Evolutionary conservation across 1,284 basidiomycete species (phyloP), one percentile per base, ranked within the genome.

Genomic region (Ganoderma meredithae): DNA sequence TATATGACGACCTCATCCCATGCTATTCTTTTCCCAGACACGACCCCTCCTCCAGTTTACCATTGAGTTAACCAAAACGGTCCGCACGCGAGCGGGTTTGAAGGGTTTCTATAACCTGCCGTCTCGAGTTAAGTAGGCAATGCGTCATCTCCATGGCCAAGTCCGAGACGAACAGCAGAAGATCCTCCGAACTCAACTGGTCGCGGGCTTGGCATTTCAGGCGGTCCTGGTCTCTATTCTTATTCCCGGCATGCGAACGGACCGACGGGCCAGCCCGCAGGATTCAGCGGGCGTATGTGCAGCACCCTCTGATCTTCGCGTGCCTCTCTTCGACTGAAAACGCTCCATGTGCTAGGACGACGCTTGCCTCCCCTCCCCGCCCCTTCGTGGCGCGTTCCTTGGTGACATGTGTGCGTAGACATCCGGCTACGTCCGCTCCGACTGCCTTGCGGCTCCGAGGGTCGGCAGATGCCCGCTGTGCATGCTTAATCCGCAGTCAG

Each of bases 371-470:
- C n/a, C n/a, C n/a, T n/a, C n/a, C n/a, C n/a, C n/a, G n/a, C n/a
- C n/a, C n/a, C n/a, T n/a, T n/a, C n/a, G n/a, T n/a, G n/a, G n/a
- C 12, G 27, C 52, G 15, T 53, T 4, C 15, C 27, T 10, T 53
- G 27, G 15, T 13, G 52, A 1, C 25, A 53, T 55, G 52, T 55
- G 27, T 27, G 9, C 52, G 33, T 31, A 55, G 27, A 63, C 53
- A 62, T 65, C 67, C 53, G 64, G 62, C n/a, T 19, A 63, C 36
- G 8, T 53, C 39, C 36, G 39, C 60, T 12, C 63, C 53, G 60
- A n/a, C 47, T 40, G 41, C 44, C n/a, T 39, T 63, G 58, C 62
- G 61, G 64, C 64, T 61, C 64, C 61, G 68, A 69, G n/a, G 25
- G 25, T 66, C 68, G 68, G 49, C 31, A 31, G 22, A 22, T 52